phyloP scores from a whole-genome alignment of 1,284 basidiomycete genomes.

The Moniliophthora roreri region DNA sequence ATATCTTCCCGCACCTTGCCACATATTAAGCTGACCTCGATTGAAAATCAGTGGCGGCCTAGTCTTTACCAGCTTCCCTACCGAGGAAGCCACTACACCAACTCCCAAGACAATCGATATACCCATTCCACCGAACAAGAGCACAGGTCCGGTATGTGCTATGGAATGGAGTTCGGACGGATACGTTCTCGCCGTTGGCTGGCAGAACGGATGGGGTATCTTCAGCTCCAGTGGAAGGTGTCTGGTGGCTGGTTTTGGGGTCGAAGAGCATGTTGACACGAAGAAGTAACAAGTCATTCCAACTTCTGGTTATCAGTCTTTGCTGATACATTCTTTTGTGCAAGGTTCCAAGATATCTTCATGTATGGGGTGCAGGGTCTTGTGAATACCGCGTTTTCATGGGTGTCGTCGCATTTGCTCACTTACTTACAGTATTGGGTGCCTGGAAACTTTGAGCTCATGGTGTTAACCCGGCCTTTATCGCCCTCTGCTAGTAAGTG shows the following conservation, averaged over 20 bases:
- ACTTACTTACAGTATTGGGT: slow-evolving; percentile 77
- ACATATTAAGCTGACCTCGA: slow-evolving; percentile 1
- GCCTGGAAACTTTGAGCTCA: slow-evolving; percentile 85
- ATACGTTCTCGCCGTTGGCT: slow-evolving; percentile 95
- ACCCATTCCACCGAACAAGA: slow-evolving; percentile 54
- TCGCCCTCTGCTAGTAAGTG: slow-evolving; percentile 42
- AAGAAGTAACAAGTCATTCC: slow-evolving; percentile 40
- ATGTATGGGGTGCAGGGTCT: slow-evolving; percentile 76
- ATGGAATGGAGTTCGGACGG: slow-evolving; percentile 96
- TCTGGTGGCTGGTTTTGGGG: slow-evolving; percentile 73
- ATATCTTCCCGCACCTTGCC: slow-evolving; percentile 21
- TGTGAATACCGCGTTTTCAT: slow-evolving; percentile 38
- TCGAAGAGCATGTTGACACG: slow-evolving; percentile 63
- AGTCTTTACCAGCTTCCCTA: slow-evolving; percentile 65
- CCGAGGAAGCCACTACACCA: slow-evolving; percentile 50
- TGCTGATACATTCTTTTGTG: slow-evolving; percentile 19
- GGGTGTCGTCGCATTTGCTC: slow-evolving; percentile 3
- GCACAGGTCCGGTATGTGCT: slow-evolving; percentile 72
- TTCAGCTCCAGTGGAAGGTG: slow-evolving; percentile 92
- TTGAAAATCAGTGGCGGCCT: slow-evolving; percentile 53
- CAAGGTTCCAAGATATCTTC: slow-evolving; percentile 83
- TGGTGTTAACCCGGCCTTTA: slow-evolving; percentile 60
- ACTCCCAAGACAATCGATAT: slow-evolving; percentile 55
- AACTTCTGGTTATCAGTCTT: background rate
- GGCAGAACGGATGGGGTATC: slow-evolving; percentile 87